A percentile compares a stretch with the other conserved stretches of the same genome.
Conservation (phyloP, 2,329 filamentous ascomycete species). For the Thielaviopsis punctulata region DNA sequence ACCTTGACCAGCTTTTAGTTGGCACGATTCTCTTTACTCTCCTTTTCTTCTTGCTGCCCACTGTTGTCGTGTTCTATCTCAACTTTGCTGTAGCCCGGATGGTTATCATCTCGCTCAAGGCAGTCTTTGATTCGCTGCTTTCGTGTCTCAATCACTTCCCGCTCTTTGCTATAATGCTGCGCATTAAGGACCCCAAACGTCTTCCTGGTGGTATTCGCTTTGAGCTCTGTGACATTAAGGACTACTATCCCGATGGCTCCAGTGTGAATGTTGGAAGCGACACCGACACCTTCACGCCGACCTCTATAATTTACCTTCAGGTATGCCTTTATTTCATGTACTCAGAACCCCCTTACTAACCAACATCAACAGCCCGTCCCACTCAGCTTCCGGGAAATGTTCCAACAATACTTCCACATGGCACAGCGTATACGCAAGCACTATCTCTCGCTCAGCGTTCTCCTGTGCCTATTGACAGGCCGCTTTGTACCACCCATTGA, state of each 20-base stretch:
- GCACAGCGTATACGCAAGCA: constrained; percentile 84
- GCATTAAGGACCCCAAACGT: constrained; percentile 79
- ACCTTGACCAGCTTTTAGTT: constrained; percentile 86
- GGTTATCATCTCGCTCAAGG: constrained; percentile 87
- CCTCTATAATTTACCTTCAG: constrained; percentile 75
- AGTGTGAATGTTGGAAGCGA: constrained; percentile 15
- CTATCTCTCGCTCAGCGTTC: constrained; percentile 76
- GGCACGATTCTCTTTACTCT: constrained; percentile 94
- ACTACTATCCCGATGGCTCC: constrained; percentile 25
- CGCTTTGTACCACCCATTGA: constrained; percentile 92
- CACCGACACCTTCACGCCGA: constrained; percentile 25
- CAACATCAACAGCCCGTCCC: constrained; percentile 52
- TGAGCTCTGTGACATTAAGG: constrained; percentile 62
- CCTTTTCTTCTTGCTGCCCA: constrained; percentile 85
- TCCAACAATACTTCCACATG: constrained; percentile 93
- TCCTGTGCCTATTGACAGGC: constrained; percentile 75
- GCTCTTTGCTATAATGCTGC: constrained; percentile 88
- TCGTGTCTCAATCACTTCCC: constrained; percentile 96
- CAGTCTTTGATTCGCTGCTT: constrained; percentile 73
- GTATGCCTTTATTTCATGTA: constrained; percentile 26
- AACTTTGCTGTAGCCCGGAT: constrained; percentile 91
- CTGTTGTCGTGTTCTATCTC: constrained; percentile 89
- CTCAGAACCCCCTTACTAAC: constrained; percentile 1
- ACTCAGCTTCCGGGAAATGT: constrained; percentile 81
- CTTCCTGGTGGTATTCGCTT: constrained; percentile 79